A percentile compares a stretch with the other conserved stretches of the same genome.
Conservation (phyloP, 2,329 filamentous ascomycete species). For the Calonectria naviculata region DNA sequence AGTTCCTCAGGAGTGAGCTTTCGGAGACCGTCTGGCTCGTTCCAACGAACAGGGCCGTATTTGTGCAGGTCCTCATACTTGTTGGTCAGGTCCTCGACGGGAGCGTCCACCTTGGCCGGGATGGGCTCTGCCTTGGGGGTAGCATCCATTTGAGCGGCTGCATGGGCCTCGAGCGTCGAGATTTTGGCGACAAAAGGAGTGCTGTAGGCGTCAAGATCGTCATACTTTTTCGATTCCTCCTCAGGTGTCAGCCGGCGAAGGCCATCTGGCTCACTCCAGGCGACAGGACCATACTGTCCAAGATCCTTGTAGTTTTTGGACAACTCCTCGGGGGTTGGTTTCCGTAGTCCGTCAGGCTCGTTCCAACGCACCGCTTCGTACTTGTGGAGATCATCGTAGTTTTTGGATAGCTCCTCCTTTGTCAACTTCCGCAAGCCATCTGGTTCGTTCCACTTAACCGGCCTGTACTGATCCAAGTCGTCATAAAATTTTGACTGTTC, state of each 20-base stretch:
- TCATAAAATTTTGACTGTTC: conserved; percentile 51
- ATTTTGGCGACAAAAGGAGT: conserved; percentile 48
- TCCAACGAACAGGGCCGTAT: conserved; percentile 51
- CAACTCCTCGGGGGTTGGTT: conserved; percentile 45
- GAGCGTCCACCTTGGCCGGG: conserved; percentile 47
- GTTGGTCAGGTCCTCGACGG: conserved; percentile 38
- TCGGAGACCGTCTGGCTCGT: conserved; percentile 53
- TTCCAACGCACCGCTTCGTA: conserved; percentile 46
- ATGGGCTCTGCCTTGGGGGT: conserved; percentile 51
- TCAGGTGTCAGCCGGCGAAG: conserved; percentile 42
- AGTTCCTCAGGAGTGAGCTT: conserved; percentile 46
- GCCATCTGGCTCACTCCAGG: conserved; percentile 46
- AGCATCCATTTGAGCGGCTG: conserved; percentile 41
- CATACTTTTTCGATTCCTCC: conserved; percentile 43
- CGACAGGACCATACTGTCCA: conserved; percentile 49
- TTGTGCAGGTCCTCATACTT: conserved; percentile 56
- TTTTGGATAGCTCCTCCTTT: conserved; percentile 48
- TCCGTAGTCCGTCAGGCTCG: conserved; percentile 44
- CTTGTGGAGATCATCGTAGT: conserved; percentile 48
- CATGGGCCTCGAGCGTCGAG: conserved; percentile 40
- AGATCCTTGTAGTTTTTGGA: conserved; percentile 55
- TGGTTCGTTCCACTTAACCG: conserved; percentile 49
- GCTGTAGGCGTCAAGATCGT: conserved; percentile 51
- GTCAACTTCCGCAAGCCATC: conserved; percentile 43
- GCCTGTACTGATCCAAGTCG: conserved; percentile 53